Evolutionary conservation across 2,329 filamentous ascomycete genomes (phyloP).

Genomic region (Eutypella sp.): DNA sequence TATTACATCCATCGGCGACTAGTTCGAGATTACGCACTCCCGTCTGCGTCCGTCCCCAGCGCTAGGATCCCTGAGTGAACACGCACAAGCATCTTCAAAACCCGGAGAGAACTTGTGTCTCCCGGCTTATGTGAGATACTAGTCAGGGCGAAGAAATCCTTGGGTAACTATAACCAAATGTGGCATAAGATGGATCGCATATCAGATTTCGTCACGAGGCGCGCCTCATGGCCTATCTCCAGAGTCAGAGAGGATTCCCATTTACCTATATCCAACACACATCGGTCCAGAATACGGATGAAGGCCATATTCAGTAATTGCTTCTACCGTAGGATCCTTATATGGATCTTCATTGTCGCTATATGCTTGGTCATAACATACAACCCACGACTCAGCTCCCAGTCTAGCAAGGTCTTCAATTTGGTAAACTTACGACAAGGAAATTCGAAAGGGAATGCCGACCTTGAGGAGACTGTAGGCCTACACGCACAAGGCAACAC

Average conservation of each 20-base stretch:
- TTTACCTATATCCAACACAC: slow-evolving; percentile 25
- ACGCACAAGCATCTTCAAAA: no score
- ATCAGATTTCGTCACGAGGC: slow-evolving; percentile 20
- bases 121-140: no score
- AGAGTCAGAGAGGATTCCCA: slow-evolving; percentile 19
- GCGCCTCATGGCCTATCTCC: slow-evolving; percentile 12
- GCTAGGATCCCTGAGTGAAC: no score
- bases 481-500: slow-evolving; percentile 15
- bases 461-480: slow-evolving; percentile 6
- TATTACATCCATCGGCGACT: no score
- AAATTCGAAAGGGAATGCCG: slow-evolving; percentile 5
- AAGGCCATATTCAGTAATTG: slow-evolving; percentile 45
- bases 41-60: no score
- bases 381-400: slow-evolving; percentile 20
- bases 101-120: no score
- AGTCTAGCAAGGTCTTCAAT: slow-evolving; percentile 22
- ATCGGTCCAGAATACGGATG: slow-evolving; percentile 36
- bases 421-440: slow-evolving; percentile 21
- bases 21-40: no score
- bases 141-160: no score
- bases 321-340: slow-evolving; percentile 46
- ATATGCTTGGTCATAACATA: slow-evolving; percentile 38
- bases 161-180: not conserved
- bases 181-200: slow-evolving; percentile 18
- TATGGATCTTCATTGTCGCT: slow-evolving; percentile 43